Evolutionary conservation across 1,284 basidiomycete species (phyloP).

Genomic region (Apiotrichum brassicae): DNA sequence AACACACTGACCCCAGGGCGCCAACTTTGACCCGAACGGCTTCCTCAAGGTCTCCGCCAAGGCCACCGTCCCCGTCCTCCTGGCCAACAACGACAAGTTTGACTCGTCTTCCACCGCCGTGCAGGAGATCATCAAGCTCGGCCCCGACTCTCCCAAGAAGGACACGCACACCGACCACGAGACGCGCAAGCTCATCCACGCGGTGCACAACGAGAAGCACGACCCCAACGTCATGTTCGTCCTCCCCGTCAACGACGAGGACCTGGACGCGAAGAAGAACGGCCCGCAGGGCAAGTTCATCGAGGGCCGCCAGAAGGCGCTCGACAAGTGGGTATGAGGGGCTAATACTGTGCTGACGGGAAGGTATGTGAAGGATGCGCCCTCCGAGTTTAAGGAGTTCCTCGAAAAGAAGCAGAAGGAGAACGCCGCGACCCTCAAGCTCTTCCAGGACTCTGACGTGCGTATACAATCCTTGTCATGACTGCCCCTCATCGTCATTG

Average conservation of each 20-base stretch:
- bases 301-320: slow-evolving; percentile 49
- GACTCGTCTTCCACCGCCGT: slow-evolving; percentile 47
- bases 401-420: slow-evolving; percentile 52
- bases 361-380: slow-evolving; percentile 50
- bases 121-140: slow-evolving; percentile 51
- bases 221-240: slow-evolving; percentile 56
- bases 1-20: slow-evolving; percentile 48
- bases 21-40: slow-evolving; percentile 56
- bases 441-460: slow-evolving; percentile 32
- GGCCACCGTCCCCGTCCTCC: slow-evolving; percentile 56
- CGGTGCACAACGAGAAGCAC: slow-evolving; percentile 54
- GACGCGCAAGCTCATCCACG: slow-evolving; percentile 31
- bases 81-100: slow-evolving; percentile 23
- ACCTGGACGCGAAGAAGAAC: slow-evolving; percentile 50
- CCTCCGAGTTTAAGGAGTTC: slow-evolving; percentile 52
- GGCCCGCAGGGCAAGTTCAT: slow-evolving; percentile 48
- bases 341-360: background rate
- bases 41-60: slow-evolving; percentile 56
- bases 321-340: slow-evolving; percentile 23
- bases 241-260: slow-evolving; percentile 53
- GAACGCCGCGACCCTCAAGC: slow-evolving; percentile 51
- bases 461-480: background rate
- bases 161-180: slow-evolving; percentile 29
- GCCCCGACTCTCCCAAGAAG: slow-evolving; percentile 44
- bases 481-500: background rate